Conservation (phyloP, 345 rosid genomes). For the Excoecaria cochinchinensis region DNA sequence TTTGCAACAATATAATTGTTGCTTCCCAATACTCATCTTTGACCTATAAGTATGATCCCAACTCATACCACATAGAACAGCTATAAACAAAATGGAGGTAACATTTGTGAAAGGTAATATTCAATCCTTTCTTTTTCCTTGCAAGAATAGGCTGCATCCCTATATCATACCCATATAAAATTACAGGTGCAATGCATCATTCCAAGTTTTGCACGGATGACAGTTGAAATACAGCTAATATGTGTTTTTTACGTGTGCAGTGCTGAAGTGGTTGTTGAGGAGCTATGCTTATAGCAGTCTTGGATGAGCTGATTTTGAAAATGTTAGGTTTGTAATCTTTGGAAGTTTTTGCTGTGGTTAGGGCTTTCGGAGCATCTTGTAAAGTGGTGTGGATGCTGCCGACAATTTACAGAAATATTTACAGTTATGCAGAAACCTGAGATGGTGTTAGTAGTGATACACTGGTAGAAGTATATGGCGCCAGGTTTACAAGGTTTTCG, state of each 20-base stretch:
- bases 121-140: background rate
- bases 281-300: slow-evolving; percentile 30
- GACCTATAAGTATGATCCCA: slow-evolving; percentile 29
- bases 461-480: slow-evolving; percentile 24
- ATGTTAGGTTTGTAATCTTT: slow-evolving; percentile 32
- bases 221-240: background rate
- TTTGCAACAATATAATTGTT: slow-evolving; percentile 12
- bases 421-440: slow-evolving; percentile 30
- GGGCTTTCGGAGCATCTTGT: slow-evolving; percentile 49
- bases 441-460: slow-evolving; percentile 36
- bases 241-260: slow-evolving; percentile 23
- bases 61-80: slow-evolving; percentile 24
- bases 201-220: background rate
- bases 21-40: slow-evolving; percentile 28
- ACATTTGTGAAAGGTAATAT: background rate
- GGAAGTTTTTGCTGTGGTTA: slow-evolving; percentile 31
- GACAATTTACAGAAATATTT: slow-evolving; percentile 18
- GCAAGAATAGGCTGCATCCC: background rate
- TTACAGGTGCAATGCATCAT: background rate
- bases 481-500: slow-evolving; percentile 23
- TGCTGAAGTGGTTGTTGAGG: slow-evolving; percentile 38
- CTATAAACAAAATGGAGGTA: slow-evolving; percentile 41
- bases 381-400: slow-evolving; percentile 44
- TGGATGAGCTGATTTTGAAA: slow-evolving; percentile 32
- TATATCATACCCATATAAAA: no score